Percentiles rank a stretch among this genome's conserved stretches.
Conservation (phyloP, 345 rosid genomes). For the Populus simonii region DNA sequence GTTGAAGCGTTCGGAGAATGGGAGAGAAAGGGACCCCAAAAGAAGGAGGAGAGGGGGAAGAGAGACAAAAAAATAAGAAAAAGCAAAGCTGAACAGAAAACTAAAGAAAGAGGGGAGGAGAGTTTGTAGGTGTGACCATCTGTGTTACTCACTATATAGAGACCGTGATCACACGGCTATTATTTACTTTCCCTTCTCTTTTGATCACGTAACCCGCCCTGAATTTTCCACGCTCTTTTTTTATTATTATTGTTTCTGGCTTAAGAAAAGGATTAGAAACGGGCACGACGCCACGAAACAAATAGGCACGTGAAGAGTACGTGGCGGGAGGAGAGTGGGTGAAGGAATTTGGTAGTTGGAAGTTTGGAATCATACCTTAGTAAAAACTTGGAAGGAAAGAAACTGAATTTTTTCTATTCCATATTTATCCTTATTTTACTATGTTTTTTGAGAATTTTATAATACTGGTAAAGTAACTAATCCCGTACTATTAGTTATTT, state of each 20-base stretch:
- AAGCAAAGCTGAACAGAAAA: not conserved
- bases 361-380: not conserved
- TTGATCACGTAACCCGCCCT: not conserved
- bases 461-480: too few relatives aligned
- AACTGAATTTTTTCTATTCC: too few relatives aligned
- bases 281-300: not conserved
- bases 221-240: not conserved
- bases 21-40: not conserved
- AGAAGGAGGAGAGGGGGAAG: not conserved
- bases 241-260: too few relatives aligned
- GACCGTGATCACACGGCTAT: not conserved
- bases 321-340: not conserved
- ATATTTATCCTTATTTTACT: too few relatives aligned
- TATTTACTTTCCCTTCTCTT: not conserved
- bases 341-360: not conserved
- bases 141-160: not conserved
- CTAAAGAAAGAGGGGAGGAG: not conserved
- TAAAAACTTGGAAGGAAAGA: too few relatives aligned
- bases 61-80: not conserved
- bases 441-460: too few relatives aligned
- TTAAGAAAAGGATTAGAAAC: not conserved
- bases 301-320: not conserved
- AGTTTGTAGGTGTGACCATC: not conserved
- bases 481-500: too few relatives aligned
- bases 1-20: not conserved